A percentile compares a stretch with the other conserved stretches of the same genome.
These are phyloP conservation scores for Phragmites australis DNA, from an alignment of 176 grass and related monocot species.

Conservation along the genomic window DNA sequence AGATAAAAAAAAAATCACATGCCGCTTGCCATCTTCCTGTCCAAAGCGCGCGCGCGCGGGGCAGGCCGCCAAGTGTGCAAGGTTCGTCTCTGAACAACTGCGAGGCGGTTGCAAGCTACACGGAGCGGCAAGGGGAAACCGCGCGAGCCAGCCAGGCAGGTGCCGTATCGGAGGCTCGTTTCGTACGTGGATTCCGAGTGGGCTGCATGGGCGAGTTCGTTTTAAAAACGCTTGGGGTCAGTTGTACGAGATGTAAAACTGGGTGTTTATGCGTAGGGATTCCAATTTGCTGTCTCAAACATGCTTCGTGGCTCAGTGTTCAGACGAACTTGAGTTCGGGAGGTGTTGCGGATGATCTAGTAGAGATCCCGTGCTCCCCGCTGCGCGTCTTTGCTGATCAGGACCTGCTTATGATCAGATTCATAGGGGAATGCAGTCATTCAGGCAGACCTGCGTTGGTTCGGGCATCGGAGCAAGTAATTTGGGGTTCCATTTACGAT, in stretches of 20 bases:
- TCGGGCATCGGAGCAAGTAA: background rate
- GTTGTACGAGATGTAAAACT: background rate
- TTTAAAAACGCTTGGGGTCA: background rate
- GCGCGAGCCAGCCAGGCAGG: constrained; percentile 14
- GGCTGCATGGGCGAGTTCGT: background rate
- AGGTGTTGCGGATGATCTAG: constrained; percentile 18
- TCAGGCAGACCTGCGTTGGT: background rate
- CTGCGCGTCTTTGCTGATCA: background rate
- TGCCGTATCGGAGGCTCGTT: background rate
- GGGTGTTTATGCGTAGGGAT: constrained; percentile 30
- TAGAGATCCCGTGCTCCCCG: constrained; percentile 22
- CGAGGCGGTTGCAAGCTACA: constrained; percentile 47
- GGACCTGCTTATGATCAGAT: background rate
- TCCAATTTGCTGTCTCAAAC: constrained; percentile 35
- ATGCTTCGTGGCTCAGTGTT: constrained; percentile 26
- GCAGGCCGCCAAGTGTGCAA: constrained; percentile 31
- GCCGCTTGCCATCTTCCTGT: constrained; percentile 29
- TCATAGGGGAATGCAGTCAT: background rate
- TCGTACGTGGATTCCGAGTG: background rate
- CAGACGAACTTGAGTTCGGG: background rate
- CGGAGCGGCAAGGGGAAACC: constrained; percentile 24
- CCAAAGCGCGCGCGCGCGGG: background rate
- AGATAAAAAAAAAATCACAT: constrained; percentile 52
- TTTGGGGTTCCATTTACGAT: too few relatives aligned
- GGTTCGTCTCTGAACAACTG: constrained; percentile 50